A percentile compares a stretch with the other conserved stretches of the same genome.
Conservation (phyloP, 495 filamentous ascomycete species). For the Neurospora sp. region DNA sequence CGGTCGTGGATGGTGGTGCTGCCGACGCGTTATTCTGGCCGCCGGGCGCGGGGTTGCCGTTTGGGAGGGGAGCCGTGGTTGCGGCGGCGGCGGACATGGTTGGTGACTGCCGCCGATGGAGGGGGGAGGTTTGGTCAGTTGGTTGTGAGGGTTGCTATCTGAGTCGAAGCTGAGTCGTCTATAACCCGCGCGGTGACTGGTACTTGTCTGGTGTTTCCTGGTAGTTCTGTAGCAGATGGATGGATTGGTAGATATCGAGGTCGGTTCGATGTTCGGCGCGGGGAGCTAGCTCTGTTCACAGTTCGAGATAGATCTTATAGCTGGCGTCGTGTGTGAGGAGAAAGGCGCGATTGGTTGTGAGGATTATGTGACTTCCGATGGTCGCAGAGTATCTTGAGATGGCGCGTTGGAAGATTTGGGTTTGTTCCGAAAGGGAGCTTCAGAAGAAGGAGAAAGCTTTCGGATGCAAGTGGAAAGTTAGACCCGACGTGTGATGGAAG, state of each 20-base stretch:
- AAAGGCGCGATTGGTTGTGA: not conserved
- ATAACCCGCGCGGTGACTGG: not conserved
- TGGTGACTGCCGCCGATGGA: not conserved
- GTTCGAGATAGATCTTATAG: not conserved
- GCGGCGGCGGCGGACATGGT: slow-evolving; percentile 9
- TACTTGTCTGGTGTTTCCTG: not conserved
- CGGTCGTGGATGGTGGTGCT: slow-evolving; percentile 12
- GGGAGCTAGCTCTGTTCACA: not conserved
- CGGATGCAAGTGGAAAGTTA: not conserved
- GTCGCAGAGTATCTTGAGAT: not conserved
- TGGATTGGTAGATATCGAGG: not conserved
- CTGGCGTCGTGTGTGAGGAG: not conserved
- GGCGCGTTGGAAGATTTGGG: not conserved
- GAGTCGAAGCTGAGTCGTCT: not conserved
- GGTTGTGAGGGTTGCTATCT: not conserved
- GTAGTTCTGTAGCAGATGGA: not conserved
- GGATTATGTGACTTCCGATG: not conserved
- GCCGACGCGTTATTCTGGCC: not conserved
- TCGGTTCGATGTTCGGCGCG: not conserved
- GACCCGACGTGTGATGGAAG: not conserved
- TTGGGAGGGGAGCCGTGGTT: slow-evolving; percentile 29
- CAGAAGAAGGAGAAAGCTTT: not conserved
- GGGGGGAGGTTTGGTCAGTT: not conserved
- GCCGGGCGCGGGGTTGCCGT: slow-evolving; percentile 21
- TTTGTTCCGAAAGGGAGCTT: not conserved